Conservation (phyloP, 23 red algal genomes). For the Chondrus crispus region DNA sequence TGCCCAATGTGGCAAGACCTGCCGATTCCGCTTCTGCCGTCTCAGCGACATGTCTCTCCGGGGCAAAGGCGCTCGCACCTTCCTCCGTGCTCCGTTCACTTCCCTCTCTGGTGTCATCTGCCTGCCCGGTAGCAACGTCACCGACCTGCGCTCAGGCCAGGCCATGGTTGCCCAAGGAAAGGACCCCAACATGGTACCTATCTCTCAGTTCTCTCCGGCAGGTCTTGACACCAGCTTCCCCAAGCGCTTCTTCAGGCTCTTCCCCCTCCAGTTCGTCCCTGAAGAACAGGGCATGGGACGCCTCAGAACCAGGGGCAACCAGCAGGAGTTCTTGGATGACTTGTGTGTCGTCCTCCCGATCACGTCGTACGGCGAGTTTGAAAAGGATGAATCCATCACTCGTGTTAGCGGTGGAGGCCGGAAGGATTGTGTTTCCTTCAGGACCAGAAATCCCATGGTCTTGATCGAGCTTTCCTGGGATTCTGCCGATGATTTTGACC, state of each 20-base stretch:
- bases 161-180: neutral
- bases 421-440: neutral
- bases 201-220: neutral
- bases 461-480: neutral
- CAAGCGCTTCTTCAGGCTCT: neutral
- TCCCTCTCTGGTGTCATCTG: neutral
- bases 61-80: too few relatives aligned
- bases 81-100: neutral
- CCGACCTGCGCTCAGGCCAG: neutral
- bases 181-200: neutral
- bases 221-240: neutral
- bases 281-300: neutral
- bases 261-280: neutral
- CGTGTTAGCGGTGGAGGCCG: neutral
- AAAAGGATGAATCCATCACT: neutral
- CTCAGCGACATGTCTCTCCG: neutral
- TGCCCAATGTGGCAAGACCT: neutral
- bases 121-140: neutral
- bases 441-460: neutral
- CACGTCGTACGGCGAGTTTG: neutral
- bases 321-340: neutral
- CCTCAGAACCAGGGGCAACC: neutral
- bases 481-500: neutral
- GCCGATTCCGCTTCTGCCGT: neutral
- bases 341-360: neutral